These are phyloP conservation scores for Clarireedia sp. DNA, from an alignment of 2,329 filamentous ascomycete species.

Conservation along the genomic window DNA sequence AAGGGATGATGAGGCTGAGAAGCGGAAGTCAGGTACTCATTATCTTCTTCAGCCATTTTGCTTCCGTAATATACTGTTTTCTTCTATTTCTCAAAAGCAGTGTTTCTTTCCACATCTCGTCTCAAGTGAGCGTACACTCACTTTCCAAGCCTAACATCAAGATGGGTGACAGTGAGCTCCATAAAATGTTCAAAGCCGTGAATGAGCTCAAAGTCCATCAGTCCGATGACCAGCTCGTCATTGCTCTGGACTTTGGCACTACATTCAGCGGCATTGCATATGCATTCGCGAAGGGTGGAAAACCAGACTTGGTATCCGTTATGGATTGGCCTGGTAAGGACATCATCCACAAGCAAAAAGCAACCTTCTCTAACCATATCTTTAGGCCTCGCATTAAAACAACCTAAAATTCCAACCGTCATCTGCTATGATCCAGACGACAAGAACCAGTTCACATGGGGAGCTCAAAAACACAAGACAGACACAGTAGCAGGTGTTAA, in stretches of 20 bases:
- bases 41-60: background rate
- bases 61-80: background rate
- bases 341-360: background rate
- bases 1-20: background rate
- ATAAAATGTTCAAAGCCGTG: background rate
- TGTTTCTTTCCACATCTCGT: background rate
- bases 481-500: conserved; percentile 20
- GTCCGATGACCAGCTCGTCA: conserved; percentile 11
- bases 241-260: conserved; percentile 18
- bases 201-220: background rate
- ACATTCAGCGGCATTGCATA: conserved; percentile 17
- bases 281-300: conserved; percentile 7
- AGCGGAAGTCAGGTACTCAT: background rate
- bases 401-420: conserved; percentile 14
- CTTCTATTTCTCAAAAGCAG: background rate
- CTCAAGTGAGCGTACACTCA: background rate
- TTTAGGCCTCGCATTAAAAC: conserved; percentile 5
- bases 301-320: conserved; percentile 11
- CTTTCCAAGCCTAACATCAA: background rate
- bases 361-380: background rate
- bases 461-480: conserved; percentile 10
- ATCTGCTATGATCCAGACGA: conserved; percentile 12
- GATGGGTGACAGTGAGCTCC: background rate
- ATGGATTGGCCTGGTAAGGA: conserved; percentile 17
- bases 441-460: conserved; percentile 11